Base-by-base conservation (phyloP, 1,284 basidiomycete species). In the Moesziomyces globuligerus region DNA sequence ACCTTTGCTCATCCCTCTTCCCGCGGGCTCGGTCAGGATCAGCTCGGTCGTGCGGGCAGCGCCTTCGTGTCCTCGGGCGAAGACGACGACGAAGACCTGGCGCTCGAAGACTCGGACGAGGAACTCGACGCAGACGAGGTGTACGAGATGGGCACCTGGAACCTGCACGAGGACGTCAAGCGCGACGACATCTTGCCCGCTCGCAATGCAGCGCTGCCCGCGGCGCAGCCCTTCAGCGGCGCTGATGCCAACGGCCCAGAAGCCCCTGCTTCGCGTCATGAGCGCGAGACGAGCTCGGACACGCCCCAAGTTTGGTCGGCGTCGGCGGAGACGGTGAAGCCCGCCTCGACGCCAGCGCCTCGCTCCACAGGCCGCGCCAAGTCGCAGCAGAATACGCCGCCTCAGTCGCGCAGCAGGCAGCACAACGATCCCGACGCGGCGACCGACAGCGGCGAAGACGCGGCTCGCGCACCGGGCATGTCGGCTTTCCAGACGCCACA, bases 401-500 rank as follows among this genome's bases (percentile, higher is more conserved):
- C 62, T 5, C 62, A 66, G 29, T 54, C 62, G 7, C 55, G 62
- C 39, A 54, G 28, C 28, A 48, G 51, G 20, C 55, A 51, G 10
- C 37, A 60, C 62, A 48, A 66, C 36, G 48, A 74, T 38, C 50
- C 51, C 21, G 72, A 76, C 10, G 53, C 57, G 6, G 55, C 48
- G 18, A 48, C 50, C 23, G 67, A 61, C 46, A 56, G 67, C 50
- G 58, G 61, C 10, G 64, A 67, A 41, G 74, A 62, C 8, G 52
- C 53, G 36, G 17, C 46, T 11, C 51, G 55, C 2, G 40, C 37
- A 17, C 55, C 47, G 32, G 60, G 60, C 37, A 70, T 70, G 59
- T 59, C 55, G 23, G 67, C 58, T 13, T 70, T 70, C 26, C 55
- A 70, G 52, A 70, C 59, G 7, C 67, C 67, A 13, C 57, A 59